Conservation (phyloP, 2,329 filamentous ascomycete genomes). For the Hymenoscyphus fraxineus region DNA sequence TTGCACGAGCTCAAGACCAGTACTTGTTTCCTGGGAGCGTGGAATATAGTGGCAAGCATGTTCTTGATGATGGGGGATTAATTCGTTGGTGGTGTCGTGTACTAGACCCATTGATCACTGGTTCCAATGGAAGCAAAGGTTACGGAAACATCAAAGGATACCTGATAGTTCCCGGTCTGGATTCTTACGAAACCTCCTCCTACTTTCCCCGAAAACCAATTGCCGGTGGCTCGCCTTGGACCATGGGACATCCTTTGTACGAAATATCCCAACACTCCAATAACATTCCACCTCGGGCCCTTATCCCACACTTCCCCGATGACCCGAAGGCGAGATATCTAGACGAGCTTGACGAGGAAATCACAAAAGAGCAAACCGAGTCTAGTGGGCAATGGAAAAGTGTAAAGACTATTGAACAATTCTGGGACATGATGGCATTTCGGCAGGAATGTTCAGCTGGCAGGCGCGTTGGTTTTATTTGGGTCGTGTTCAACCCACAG, state of each 20-base stretch:
- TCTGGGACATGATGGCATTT: slow-evolving; percentile 98
- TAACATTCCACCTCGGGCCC: slow-evolving; percentile 71
- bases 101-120: slow-evolving; percentile 64
- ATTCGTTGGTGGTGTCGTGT: slow-evolving; percentile 96
- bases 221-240: slow-evolving; percentile 46
- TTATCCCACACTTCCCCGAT: slow-evolving; percentile 89
- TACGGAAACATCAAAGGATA: slow-evolving; percentile 66
- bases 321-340: slow-evolving; percentile 91
- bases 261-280: slow-evolving; percentile 59
- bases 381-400: slow-evolving; percentile 73
- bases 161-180: slow-evolving; percentile 81
- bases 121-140: slow-evolving; percentile 13
- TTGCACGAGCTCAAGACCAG: slow-evolving; percentile 86
- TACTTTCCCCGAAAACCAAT: slow-evolving; percentile 61
- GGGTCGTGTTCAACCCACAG: slow-evolving; percentile 67
- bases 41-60: slow-evolving; percentile 80
- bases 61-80: slow-evolving; percentile 82
- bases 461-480: slow-evolving; percentile 87
- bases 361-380: slow-evolving; percentile 55
- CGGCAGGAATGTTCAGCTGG: slow-evolving; percentile 94
- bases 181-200: slow-evolving; percentile 72
- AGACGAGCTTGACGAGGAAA: slow-evolving; percentile 82
- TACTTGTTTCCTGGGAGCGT: slow-evolving; percentile 93
- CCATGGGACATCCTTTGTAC: slow-evolving; percentile 69
- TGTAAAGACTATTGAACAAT: slow-evolving; percentile 78